These are phyloP conservation scores for Colletotrichum cordylinicola DNA, from an alignment of 2,329 filamentous ascomycete species.

Conservation along the genomic window DNA sequence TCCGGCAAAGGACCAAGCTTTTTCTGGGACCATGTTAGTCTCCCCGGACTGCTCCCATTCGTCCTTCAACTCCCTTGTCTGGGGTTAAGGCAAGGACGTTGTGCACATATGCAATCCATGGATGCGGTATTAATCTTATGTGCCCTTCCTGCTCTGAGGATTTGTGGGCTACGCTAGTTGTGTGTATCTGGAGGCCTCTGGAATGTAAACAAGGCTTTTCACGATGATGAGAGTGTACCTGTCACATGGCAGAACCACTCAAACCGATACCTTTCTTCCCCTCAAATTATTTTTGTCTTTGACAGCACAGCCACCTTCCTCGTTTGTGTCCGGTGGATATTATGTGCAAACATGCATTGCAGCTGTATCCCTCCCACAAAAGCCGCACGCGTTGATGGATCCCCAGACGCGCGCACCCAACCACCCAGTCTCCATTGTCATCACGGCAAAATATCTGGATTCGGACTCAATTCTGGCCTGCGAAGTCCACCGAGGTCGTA, in stretches of 20 bases:
- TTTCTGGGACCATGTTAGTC: not conserved
- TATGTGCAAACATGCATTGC: not conserved
- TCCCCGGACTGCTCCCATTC: not conserved
- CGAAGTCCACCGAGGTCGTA: not conserved
- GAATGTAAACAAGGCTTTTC: not conserved
- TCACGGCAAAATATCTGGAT: not conserved
- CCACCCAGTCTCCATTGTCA: not conserved
- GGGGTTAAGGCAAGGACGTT: not conserved
- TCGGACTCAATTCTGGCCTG: not conserved
- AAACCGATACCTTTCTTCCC: not conserved
- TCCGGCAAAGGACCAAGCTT: not conserved
- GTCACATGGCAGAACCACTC: not conserved
- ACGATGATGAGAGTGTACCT: not conserved
- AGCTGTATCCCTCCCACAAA: not conserved
- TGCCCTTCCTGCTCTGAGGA: not conserved
- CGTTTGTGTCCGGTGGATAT: not conserved
- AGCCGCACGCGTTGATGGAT: not conserved
- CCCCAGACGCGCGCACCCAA: not conserved
- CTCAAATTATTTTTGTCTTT: not conserved
- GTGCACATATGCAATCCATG: not conserved
- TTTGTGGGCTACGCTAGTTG: not conserved
- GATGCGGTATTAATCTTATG: constrained; percentile 8
- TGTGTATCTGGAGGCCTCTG: constrained; percentile 1
- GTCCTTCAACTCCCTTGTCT: not conserved
- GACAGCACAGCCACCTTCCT: not conserved